These are phyloP conservation scores for Exophiala alcalophila DNA, from an alignment of 2,329 filamentous ascomycete genomes.

Conservation along the genomic window DNA sequence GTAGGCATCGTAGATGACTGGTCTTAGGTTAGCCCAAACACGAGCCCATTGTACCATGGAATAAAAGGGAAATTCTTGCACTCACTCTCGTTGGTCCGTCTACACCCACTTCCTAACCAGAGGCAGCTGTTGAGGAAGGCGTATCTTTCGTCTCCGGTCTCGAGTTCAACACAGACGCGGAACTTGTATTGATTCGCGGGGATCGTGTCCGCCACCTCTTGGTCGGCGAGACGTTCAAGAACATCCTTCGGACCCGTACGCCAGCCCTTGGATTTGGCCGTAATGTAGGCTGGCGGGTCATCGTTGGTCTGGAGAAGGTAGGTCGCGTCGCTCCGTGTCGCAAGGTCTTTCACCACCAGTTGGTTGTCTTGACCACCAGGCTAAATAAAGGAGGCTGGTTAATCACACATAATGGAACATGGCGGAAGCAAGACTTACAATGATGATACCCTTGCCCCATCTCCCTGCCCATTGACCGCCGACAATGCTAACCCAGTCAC, in stretches of 20 bases:
- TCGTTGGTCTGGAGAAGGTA: conserved; percentile 52
- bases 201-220: conserved; percentile 44
- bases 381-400: conserved; percentile 31
- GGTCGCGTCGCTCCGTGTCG: conserved; percentile 44
- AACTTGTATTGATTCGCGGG: conserved; percentile 51
- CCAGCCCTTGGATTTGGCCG: conserved; percentile 48
- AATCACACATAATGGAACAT: neutral
- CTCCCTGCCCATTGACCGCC: conserved; percentile 52
- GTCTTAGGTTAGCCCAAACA: neutral
- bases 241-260: conserved; percentile 49
- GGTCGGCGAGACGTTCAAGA: conserved; percentile 47
- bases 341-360: conserved; percentile 47
- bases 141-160: conserved; percentile 51
- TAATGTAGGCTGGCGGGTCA: conserved; percentile 50
- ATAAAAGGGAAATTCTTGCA: neutral
- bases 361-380: conserved; percentile 52
- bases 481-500: conserved; percentile 52
- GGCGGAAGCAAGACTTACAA: conserved; percentile 40
- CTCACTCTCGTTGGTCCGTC: conserved; percentile 46
- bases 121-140: conserved; percentile 50
- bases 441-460: conserved; percentile 52
- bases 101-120: conserved; percentile 51
- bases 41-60: neutral
- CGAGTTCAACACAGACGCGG: conserved; percentile 47
- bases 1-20: conserved; percentile 32